Evolutionary conservation across 306 rosid species (phyloP).

Genomic region (Vigna unguiculata): DNA sequence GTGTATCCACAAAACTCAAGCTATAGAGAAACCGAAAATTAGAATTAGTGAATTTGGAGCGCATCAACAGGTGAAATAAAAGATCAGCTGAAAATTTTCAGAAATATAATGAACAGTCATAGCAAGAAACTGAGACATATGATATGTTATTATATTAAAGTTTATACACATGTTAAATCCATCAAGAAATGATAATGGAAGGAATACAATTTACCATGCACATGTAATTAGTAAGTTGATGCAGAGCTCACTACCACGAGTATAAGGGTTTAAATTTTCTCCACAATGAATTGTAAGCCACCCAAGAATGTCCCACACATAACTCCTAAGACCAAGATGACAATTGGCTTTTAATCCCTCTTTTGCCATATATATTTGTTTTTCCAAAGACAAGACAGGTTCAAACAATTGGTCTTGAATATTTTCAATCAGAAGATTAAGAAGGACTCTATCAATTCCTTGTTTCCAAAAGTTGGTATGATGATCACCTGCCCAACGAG

Average conservation of each 20-base stretch:
- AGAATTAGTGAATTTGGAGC: conserved; percentile 33
- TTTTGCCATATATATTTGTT: conserved; percentile 60
- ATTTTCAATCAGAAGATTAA: conserved; percentile 70
- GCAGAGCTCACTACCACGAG: conserved; percentile 50
- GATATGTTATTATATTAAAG: conserved; percentile 19
- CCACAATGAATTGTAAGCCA: conserved; percentile 71
- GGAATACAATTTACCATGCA: conserved; percentile 71
- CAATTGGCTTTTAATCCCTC: conserved; percentile 60
- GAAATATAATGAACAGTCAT: conserved; percentile 24
- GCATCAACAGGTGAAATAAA: conserved; percentile 29
- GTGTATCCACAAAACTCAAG: conserved; percentile 62
- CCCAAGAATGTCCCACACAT: conserved; percentile 90
- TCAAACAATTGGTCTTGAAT: conserved; percentile 50
- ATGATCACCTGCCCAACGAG: conserved; percentile 87
- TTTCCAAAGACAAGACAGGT: conserved; percentile 57
- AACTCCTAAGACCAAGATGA: conserved; percentile 61
- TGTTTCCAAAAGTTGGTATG: conserved; percentile 77
- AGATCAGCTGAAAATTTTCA: conserved; percentile 33
- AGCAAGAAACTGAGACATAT: conserved; percentile 32
- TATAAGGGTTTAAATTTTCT: conserved; percentile 61
- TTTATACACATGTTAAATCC: conserved; percentile 9
- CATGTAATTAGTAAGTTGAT: conserved; percentile 64
- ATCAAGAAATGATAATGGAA: conserved; percentile 32
- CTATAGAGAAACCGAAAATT: conserved; percentile 49
- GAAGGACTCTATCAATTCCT: conserved; percentile 72